phyloP scores from a whole-genome alignment of 345 rosid genomes.

The Citrus hindsii region DNA sequence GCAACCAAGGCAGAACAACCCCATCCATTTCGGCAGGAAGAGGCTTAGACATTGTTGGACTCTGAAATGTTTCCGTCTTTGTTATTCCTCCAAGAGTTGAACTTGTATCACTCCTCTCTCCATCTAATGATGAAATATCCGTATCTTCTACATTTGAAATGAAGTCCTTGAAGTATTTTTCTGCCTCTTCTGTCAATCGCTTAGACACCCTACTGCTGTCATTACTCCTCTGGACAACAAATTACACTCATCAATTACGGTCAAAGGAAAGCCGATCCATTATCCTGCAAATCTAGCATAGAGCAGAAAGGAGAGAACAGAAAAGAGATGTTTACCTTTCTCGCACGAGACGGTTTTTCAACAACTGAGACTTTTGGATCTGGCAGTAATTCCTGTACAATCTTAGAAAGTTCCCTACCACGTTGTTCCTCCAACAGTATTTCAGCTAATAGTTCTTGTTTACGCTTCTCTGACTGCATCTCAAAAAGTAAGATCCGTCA shows the following conservation, averaged over 20 bases:
- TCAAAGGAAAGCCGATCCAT: neutral
- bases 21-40: constrained; percentile 79
- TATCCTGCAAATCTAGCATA: neutral
- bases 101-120: constrained; percentile 89
- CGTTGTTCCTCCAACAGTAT: constrained; percentile 64
- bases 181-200: constrained; percentile 84
- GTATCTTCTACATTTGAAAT: constrained; percentile 88
- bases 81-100: constrained; percentile 55
- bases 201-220: constrained; percentile 72
- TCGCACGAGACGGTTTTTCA: constrained; percentile 40
- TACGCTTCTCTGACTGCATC: constrained; percentile 79
- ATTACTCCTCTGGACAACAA: constrained; percentile 53
- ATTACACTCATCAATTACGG: neutral
- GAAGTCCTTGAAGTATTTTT: constrained; percentile 82
- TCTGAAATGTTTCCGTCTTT: constrained; percentile 41
- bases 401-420: constrained; percentile 58
- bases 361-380: constrained; percentile 37
- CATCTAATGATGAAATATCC: constrained; percentile 90
- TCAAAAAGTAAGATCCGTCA: constrained; percentile 14
- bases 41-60: constrained; percentile 33
- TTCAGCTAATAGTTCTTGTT: constrained; percentile 62
- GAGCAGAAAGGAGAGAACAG: neutral
- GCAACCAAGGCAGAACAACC: constrained; percentile 83
- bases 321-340: constrained; percentile 44
- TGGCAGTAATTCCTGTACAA: constrained; percentile 57